Base-by-base conservation (phyloP, 495 filamentous ascomycete genomes). In the Opeltia flavorubescens region DNA sequence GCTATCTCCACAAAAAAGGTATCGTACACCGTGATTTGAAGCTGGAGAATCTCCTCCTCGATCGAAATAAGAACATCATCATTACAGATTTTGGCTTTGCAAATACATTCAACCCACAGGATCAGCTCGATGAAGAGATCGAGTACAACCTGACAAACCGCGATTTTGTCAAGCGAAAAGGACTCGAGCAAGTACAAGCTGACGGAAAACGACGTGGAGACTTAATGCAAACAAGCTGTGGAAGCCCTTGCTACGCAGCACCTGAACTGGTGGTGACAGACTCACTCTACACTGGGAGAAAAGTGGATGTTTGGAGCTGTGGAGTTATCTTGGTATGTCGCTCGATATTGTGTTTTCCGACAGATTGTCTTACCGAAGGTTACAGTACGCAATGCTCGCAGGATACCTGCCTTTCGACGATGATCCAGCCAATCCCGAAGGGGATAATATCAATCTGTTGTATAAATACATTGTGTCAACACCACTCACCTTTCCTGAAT, bases 391-490 rank as follows among this genome's bases (percentile, higher is more conserved):
- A 31, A 99, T 99, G 91, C 72, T 99, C 46, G 91, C 91, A 9
- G 91, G 91, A 26, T 99, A 96, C 62, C 72, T 99, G n/a, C 91
- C 91, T 3, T 99, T 99, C 59, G 91, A 99, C 57, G 91, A 99
- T 57, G 91, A 99, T 56, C 91, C 91, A 50, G 93, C 89, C 31
- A 99, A 99, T 57, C 91, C 91, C 4, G 91, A 99, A 66, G 91
- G 91, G 36, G 91, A 99, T 54, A 99, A 99, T 59, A 99, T 99
- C 69, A 99, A 96, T 62, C 71, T 96, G 4, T 72, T 99, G 43
- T 99, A 99, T 71, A 96, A 95, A 66, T 99, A 99, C 66, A 99
- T 99, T 53, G 88, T 95, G 47, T 94, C 88, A 33, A 96, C 91
- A 4, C 86, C 89, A 40, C 77, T 99, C 33, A 96, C 91, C 4